Evolutionary conservation across 2,329 filamentous ascomycete species (phyloP).

Genomic region (Epichloe glyceriae): DNA sequence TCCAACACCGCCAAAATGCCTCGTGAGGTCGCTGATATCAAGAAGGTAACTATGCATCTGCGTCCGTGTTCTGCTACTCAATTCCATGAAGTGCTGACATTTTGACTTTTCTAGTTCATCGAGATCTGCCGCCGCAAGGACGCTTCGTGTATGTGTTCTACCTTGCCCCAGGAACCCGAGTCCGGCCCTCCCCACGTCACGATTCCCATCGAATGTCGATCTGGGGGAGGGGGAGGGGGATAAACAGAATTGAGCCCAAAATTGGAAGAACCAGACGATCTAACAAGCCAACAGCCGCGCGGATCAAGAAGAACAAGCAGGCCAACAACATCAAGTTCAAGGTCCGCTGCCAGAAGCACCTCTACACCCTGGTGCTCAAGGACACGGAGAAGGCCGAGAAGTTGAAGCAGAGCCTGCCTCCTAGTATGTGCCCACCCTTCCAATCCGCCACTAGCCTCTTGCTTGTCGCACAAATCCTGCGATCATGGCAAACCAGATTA

Average conservation of each 20-base stretch:
- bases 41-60: conserved; percentile 43
- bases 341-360: conserved; percentile 92
- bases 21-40: conserved; percentile 96
- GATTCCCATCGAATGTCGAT: not conserved
- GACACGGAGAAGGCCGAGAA: conserved; percentile 99
- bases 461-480: too few species aligned
- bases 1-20: conserved; percentile 69
- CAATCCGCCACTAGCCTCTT: not conserved
- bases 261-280: not conserved
- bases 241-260: too few species aligned
- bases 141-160: conserved; percentile 76
- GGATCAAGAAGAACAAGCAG: conserved; percentile 93
- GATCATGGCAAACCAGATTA: too few species aligned
- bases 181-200: not conserved
- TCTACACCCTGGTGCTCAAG: conserved; percentile 98
- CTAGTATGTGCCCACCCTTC: conserved; percentile 53
- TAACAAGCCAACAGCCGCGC: conserved; percentile 46
- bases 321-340: conserved; percentile 98
- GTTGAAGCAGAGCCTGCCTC: conserved; percentile 97
- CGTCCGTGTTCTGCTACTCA: not conserved
- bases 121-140: conserved; percentile 99
- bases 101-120: conserved; percentile 60
- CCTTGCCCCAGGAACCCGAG: conserved; percentile 5
- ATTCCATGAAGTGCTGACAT: not conserved
- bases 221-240: not conserved